These are phyloP conservation scores for Zanthoxylum bungeanum DNA, from an alignment of 345 rosid genomes.

Conservation along the genomic window DNA sequence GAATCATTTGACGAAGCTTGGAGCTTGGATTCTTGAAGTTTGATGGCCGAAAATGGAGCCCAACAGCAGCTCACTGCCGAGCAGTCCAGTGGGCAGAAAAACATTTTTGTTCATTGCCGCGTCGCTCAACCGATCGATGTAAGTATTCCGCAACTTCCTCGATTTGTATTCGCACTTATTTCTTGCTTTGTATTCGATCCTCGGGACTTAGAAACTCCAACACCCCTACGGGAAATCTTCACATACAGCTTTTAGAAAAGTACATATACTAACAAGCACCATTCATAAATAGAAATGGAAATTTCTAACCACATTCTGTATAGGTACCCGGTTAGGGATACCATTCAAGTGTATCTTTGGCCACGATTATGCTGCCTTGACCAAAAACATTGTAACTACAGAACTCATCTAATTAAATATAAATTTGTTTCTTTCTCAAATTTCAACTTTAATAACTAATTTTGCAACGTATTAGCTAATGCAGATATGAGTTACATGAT, in stretches of 20 bases:
- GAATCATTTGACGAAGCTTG: no score
- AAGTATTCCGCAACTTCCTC: no score
- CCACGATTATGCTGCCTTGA: slow-evolving; percentile 56
- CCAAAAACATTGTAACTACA: slow-evolving; percentile 46
- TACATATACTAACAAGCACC: background rate
- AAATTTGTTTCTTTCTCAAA: background rate
- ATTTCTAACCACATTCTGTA: background rate
- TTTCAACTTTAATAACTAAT: background rate
- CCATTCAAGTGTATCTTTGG: slow-evolving; percentile 66
- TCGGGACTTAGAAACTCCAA: no score
- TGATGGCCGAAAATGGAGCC: no score
- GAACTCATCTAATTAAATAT: no score
- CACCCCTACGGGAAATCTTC: slow-evolving; percentile 52
- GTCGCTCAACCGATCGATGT: no score
- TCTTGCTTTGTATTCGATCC: no score
- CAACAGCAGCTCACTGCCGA: no score
- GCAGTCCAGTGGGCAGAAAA: no score
- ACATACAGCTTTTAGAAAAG: slow-evolving; percentile 55
- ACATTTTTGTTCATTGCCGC: no score
- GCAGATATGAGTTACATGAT: slow-evolving; percentile 67
- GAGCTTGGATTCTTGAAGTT: no score
- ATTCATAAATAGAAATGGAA: background rate
- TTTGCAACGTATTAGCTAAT: background rate
- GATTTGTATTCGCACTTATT: no score
- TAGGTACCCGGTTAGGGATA: slow-evolving; percentile 64